Percentiles rank a stretch among this genome's conserved stretches.
Conservation (phyloP, 768 basidiomycete genomes). For the Pleurotus cornucopiae region DNA sequence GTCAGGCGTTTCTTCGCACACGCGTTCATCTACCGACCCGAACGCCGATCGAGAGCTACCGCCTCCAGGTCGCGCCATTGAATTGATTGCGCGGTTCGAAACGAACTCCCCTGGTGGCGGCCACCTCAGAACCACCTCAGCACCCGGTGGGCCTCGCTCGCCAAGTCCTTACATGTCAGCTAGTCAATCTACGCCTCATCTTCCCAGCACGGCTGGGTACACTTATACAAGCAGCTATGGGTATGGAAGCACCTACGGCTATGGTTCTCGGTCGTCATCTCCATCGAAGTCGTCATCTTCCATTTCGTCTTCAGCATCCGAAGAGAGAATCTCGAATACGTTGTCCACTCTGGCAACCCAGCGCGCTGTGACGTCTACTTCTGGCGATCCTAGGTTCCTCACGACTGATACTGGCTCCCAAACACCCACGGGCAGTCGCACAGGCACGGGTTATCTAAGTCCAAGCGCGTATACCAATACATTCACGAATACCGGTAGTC, state of each 20-base stretch:
- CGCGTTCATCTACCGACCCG: conserved; percentile 58
- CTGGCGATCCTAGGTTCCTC: conserved; percentile 27
- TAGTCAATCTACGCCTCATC: conserved; percentile 20
- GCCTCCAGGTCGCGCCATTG: conserved; percentile 55
- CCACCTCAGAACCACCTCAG: conserved; percentile 55
- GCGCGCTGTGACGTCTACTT: conserved; percentile 22
- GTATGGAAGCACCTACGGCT: conserved; percentile 21
- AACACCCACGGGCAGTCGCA: conserved; percentile 10
- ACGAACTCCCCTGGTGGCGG: conserved; percentile 35
- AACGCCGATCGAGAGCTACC: conserved; percentile 38
- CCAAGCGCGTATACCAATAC: conserved; percentile 34
- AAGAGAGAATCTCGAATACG: conserved; percentile 19
- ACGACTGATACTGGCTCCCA: conserved; percentile 8
- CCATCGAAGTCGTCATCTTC: conserved; percentile 38
- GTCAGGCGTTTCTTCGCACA: conserved; percentile 44
- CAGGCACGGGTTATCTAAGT: conserved; percentile 28
- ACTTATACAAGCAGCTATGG: conserved; percentile 23
- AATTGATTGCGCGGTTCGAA: conserved; percentile 75
- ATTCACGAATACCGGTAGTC: conserved; percentile 25
- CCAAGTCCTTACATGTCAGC: conserved; percentile 28
- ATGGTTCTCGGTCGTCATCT: conserved; percentile 40
- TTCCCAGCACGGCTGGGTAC: conserved; percentile 26
- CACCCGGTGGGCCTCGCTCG: conserved; percentile 34
- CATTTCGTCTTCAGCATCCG: conserved; percentile 29
- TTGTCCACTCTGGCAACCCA: conserved; percentile 2